Conservation (phyloP, 129 eudicot genomes). For the Helichrysum umbraculigerum region DNA sequence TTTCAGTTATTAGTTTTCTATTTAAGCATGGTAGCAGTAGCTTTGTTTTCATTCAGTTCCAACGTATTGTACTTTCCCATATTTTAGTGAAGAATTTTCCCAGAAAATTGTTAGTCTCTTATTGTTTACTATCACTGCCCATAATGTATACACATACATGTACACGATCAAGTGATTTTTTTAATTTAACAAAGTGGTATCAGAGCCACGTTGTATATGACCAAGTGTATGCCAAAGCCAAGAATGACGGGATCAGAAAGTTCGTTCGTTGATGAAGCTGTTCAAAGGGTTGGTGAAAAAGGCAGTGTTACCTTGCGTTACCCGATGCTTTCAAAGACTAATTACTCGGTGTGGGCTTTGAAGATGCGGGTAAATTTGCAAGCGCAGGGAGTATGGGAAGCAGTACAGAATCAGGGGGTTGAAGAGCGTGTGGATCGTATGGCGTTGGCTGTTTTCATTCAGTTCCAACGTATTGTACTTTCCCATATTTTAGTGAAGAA, state of each 20-base stretch:
- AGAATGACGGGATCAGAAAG: not conserved
- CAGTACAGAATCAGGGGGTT: not conserved
- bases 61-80: no score
- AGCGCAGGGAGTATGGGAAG: constrained; percentile 7
- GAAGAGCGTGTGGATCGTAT: not conserved
- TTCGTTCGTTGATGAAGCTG: not conserved
- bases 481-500: no score
- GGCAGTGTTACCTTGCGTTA: not conserved
- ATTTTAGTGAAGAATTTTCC: no score
- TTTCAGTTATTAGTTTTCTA: no score
- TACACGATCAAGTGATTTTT: no score
- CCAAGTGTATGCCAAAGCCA: constrained; percentile 1
- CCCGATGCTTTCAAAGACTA: not conserved
- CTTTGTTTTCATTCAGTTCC: no score
- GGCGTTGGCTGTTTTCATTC: not conserved
- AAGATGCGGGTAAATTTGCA: constrained; percentile 2
- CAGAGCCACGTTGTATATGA: not conserved
- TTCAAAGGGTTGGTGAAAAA: not conserved
- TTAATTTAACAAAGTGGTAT: no score
- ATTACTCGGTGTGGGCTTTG: not conserved
- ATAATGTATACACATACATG: no score
- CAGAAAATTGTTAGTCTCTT: no score
- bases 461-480: no score
- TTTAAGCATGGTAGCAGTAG: no score
- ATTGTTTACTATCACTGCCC: no score